Conservation (phyloP, 352 stramenopile species). For the Phytophthora idaei region DNA sequence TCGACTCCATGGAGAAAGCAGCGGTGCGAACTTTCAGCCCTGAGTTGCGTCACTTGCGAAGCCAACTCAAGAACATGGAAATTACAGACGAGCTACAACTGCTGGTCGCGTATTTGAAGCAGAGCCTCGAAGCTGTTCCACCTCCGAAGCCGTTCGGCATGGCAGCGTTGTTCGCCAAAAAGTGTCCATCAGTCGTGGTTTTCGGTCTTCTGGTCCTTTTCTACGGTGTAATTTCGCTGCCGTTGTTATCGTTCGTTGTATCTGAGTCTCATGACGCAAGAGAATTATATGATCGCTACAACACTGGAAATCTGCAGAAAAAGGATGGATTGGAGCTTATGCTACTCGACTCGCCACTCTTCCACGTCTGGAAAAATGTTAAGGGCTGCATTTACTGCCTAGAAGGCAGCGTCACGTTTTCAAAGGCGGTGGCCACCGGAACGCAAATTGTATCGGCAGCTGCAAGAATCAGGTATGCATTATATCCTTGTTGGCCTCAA, state of each 20-base stretch:
- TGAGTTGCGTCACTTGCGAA: conserved; percentile 54
- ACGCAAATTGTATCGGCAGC: conserved; percentile 63
- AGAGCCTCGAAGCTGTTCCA: conserved; percentile 58
- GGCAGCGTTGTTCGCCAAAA: conserved; percentile 59
- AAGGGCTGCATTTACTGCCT: conserved; percentile 76
- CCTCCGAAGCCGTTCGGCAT: conserved; percentile 48
- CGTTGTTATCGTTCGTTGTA: conserved; percentile 62
- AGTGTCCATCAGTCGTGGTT: conserved; percentile 68
- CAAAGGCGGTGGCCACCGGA: conserved; percentile 61
- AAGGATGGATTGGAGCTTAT: conserved; percentile 75
- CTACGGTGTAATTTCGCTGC: conserved; percentile 55
- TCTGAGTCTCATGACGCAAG: conserved; percentile 49
- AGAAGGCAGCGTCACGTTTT: conserved; percentile 66
- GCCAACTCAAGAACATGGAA: conserved; percentile 50
- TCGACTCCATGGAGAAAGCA: conserved; percentile 58
- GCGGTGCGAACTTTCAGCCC: conserved; percentile 57
- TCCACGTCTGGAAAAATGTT: conserved; percentile 77
- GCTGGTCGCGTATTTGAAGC: conserved; percentile 70
- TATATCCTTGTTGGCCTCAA: background rate
- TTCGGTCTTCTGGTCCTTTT: conserved; percentile 56
- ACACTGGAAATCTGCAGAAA: conserved; percentile 42
- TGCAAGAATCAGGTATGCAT: conserved; percentile 47
- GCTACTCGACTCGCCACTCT: conserved; percentile 67
- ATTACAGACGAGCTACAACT: conserved; percentile 55
- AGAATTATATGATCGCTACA: conserved; percentile 38